These are phyloP conservation scores for Pachyrhizus erosus DNA, from an alignment of 306 rosid species.

Conservation along the genomic window DNA sequence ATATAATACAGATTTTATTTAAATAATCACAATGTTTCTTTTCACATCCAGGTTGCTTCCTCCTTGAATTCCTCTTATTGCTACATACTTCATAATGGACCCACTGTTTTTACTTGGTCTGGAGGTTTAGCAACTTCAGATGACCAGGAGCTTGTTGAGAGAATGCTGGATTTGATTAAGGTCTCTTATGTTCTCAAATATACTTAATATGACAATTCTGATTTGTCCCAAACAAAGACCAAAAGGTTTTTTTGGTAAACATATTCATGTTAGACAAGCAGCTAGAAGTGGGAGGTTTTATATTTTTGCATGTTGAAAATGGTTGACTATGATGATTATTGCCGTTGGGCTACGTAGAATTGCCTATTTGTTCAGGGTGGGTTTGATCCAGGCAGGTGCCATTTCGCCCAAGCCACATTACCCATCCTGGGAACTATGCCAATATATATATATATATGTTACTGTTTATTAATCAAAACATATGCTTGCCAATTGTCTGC, in stretches of 20 bases:
- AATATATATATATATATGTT: neutral
- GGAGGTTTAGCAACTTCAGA: conserved; percentile 80
- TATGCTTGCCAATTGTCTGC: conserved; percentile 57
- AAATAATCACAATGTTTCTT: conserved; percentile 26
- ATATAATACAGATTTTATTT: conserved; percentile 17
- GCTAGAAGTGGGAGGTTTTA: neutral
- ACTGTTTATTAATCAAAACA: conserved; percentile 37
- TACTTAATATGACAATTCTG: conserved; percentile 27
- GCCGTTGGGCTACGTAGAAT: conserved; percentile 15
- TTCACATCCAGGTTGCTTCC: conserved; percentile 70
- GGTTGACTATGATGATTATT: conserved; percentile 28
- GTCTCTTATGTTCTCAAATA: conserved; percentile 49
- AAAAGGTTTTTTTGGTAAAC: neutral
- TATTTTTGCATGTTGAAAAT: conserved; percentile 20
- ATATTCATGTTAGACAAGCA: conserved; percentile 38
- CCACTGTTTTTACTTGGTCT: conserved; percentile 78
- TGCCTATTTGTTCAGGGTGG: conserved; percentile 31
- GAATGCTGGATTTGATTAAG: conserved; percentile 94
- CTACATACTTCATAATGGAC: conserved; percentile 76
- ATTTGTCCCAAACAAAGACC: conserved; percentile 23
- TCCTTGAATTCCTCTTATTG: conserved; percentile 95
- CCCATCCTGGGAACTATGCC: neutral
- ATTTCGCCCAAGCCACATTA: conserved; percentile 28
- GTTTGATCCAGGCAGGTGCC: conserved; percentile 18
- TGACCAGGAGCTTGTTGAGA: conserved; percentile 82